These are phyloP conservation scores for Mycotypha africana DNA, from an alignment of 371 early-diverging fungal genomes.

Conservation along the genomic window DNA sequence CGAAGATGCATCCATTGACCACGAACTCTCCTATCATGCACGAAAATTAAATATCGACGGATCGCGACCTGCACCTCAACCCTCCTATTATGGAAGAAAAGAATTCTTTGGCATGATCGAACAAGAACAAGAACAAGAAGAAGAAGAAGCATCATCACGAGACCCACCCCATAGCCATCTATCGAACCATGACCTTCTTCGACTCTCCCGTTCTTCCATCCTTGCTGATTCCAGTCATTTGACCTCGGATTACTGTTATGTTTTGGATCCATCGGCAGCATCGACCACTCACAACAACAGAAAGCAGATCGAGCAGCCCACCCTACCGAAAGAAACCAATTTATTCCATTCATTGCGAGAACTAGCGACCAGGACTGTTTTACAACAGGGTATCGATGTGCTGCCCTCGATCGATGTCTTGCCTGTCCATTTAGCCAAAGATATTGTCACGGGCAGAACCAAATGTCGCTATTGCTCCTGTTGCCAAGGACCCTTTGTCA, in stretches of 20 bases:
- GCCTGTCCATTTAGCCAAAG: constrained; percentile 39
- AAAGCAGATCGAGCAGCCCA: constrained; percentile 8
- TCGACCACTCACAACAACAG: constrained; percentile 10
- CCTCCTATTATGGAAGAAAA: too few relatives aligned
- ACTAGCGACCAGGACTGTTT: constrained; percentile 13
- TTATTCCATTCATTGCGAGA: constrained; percentile 15
- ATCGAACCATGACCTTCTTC: constrained; percentile 3
- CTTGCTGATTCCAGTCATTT: constrained; percentile 1
- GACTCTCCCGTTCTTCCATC: constrained; percentile 9
- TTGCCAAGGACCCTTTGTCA: constrained; percentile 50
- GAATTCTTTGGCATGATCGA: too few relatives aligned
- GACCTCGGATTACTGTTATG: background rate
- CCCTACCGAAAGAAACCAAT: constrained; percentile 5
- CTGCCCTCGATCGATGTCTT: constrained; percentile 22
- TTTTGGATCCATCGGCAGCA: too few relatives aligned
- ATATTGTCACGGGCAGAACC: constrained; percentile 30
- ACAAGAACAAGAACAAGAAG: too few relatives aligned
- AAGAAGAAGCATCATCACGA: too few relatives aligned
- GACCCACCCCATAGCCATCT: too few relatives aligned
- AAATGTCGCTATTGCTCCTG: constrained; percentile 33
- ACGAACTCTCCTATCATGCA: constrained; percentile 36
- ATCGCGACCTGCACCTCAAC: constrained; percentile 22
- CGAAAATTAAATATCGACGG: constrained; percentile 37
- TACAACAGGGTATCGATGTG: constrained; percentile 10
- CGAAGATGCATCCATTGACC: constrained; percentile 39